Evolutionary conservation across 108 stramenopile species (phyloP).

Genomic region (Fragilaria radians): DNA sequence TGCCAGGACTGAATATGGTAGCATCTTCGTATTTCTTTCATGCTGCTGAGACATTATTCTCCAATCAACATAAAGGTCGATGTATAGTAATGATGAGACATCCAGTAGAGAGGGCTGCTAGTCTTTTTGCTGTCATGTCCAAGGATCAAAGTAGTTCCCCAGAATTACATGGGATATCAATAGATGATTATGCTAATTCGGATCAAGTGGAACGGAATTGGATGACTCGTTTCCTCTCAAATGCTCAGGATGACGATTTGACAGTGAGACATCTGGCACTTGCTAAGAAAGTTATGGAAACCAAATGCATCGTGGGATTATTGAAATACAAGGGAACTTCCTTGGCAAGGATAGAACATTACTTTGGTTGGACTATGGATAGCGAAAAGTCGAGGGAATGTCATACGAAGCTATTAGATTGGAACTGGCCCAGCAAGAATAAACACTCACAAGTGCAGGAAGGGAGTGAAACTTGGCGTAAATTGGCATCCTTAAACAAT

Average conservation of each 20-base stretch:
- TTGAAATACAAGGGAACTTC: constrained; percentile 22
- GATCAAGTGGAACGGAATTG: constrained; percentile 37
- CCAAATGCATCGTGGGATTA: constrained; percentile 31
- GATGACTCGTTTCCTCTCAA: constrained; percentile 41
- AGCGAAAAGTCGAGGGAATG: constrained; percentile 28
- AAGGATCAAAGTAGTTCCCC: constrained; percentile 13
- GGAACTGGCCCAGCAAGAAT: constrained; percentile 43
- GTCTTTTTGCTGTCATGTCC: constrained; percentile 23
- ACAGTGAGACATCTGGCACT: constrained; percentile 24
- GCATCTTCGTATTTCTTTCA: constrained; percentile 27
- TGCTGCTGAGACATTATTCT: constrained; percentile 24
- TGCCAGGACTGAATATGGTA: constrained; percentile 16
- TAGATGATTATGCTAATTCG: constrained; percentile 31
- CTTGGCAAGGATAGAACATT: constrained; percentile 25
- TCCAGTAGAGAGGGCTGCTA: constrained; percentile 35
- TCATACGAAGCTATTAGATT: constrained; percentile 31
- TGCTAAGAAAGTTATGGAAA: constrained; percentile 31
- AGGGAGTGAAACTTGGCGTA: constrained; percentile 27
- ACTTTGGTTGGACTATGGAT: constrained; percentile 25
- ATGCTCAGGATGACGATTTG: constrained; percentile 20
- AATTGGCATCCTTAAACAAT: constrained; percentile 20
- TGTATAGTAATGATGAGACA: constrained; percentile 34
- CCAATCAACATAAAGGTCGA: constrained; percentile 22
- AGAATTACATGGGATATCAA: constrained; percentile 10
- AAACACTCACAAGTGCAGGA: constrained; percentile 25